Conservation (phyloP, 805 yeast species). For the Pichia pseudocactophila region DNA sequence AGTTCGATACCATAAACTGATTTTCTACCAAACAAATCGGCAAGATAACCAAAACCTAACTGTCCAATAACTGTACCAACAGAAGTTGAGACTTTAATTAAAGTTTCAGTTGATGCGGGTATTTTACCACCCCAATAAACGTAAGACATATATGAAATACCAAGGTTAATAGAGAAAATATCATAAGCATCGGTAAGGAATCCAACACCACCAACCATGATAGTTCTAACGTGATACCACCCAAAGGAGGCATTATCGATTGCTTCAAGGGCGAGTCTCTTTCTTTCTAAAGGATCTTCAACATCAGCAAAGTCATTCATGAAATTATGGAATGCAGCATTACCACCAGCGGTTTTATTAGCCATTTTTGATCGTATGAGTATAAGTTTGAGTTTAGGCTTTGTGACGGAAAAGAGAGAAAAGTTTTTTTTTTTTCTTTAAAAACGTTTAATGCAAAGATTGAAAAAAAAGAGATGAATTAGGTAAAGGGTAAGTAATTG, state of each 20-base stretch:
- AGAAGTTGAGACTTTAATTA: constrained; percentile 81
- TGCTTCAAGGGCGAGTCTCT: constrained; percentile 76
- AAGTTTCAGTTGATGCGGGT: constrained; percentile 66
- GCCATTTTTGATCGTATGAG: constrained; percentile 2
- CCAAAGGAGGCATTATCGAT: constrained; percentile 74
- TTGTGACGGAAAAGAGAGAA: background rate
- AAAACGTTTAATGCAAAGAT: no score
- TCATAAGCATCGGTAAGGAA: constrained; percentile 90
- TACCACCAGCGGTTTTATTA: constrained; percentile 56
- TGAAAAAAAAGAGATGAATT: no score
- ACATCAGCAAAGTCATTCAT: constrained; percentile 72
- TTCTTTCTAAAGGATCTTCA: constrained; percentile 79
- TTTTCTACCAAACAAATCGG: constrained; percentile 81
- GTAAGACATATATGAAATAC: constrained; percentile 66
- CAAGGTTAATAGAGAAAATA: constrained; percentile 82
- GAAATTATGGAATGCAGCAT: constrained; percentile 79
- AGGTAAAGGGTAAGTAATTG: no score
- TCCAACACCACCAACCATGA: constrained; percentile 89
- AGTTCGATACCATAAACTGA: constrained; percentile 80
- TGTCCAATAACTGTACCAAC: constrained; percentile 94
- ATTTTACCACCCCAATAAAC: constrained; percentile 58
- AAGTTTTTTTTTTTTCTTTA: no score
- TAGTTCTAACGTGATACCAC: constrained; percentile 77
- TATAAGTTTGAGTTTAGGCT: background rate
- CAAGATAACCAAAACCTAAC: constrained; percentile 71